phyloP scores from a whole-genome alignment of 108 stramenopile species.

The Pseudonitzschia pungens region DNA sequence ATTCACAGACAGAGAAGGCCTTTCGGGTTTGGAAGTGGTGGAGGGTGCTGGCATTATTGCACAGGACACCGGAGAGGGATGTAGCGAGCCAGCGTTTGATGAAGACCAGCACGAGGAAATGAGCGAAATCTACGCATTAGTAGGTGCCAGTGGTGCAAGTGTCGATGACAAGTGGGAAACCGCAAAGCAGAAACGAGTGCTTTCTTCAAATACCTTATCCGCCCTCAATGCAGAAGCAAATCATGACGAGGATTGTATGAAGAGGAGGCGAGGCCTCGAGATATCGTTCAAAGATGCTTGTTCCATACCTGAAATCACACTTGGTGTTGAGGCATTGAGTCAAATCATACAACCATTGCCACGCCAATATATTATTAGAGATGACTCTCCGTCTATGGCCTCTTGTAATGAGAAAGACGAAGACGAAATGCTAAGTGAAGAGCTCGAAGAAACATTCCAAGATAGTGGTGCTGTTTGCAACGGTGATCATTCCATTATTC shows the following conservation, averaged over 20 bases:
- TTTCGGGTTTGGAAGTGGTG: background rate
- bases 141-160: constrained; percentile 18
- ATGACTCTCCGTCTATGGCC: constrained; percentile 11
- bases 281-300: background rate
- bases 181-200: constrained; percentile 38
- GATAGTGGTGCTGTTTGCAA: background rate
- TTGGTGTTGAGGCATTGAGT: constrained; percentile 22
- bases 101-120: background rate
- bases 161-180: constrained; percentile 14
- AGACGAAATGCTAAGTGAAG: constrained; percentile 24
- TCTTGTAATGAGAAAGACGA: constrained; percentile 34
- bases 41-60: background rate
- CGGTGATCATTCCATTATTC: constrained; percentile 35
- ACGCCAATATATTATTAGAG: constrained; percentile 3
- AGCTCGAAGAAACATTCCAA: constrained; percentile 22
- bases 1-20: background rate
- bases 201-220: constrained; percentile 40
- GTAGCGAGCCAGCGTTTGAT: background rate
- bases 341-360: constrained; percentile 12
- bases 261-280: constrained; percentile 18
- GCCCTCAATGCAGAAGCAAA: constrained; percentile 30
- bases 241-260: constrained; percentile 12
- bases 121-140: background rate
- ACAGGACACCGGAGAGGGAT: background rate
- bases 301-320: constrained; percentile 15